Evolutionary conservation across 1,139 yeast genomes (phyloP).

Genomic region (Blastobotrys malaysiensis): DNA sequence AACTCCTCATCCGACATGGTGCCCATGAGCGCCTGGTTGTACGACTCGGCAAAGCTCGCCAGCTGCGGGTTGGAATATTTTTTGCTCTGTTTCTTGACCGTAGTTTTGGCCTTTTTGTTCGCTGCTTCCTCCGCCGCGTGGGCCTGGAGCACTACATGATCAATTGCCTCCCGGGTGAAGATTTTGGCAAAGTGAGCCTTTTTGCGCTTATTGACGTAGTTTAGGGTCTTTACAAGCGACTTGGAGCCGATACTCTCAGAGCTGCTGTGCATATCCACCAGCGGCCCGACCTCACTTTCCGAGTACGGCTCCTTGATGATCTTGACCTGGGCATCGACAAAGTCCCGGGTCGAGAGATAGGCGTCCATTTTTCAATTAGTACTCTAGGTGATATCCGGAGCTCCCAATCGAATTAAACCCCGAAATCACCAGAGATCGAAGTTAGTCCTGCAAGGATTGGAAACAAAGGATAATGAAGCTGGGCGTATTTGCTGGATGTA

Average conservation of each 20-base stretch:
- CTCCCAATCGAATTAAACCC: neutral
- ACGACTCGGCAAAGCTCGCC: neutral
- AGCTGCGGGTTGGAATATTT: neutral
- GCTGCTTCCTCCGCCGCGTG: slow-evolving; percentile 11
- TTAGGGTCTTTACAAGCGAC: slow-evolving; percentile 13
- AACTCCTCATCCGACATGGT: slow-evolving; percentile 6
- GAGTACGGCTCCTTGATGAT: slow-evolving; percentile 13
- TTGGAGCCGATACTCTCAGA: slow-evolving; percentile 5
- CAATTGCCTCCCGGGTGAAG: slow-evolving; percentile 22
- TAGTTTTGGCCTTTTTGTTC: slow-evolving; percentile 5
- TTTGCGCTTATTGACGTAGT: slow-evolving; percentile 15
- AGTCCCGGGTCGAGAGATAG: slow-evolving; percentile 11
- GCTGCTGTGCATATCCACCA: slow-evolving; percentile 5
- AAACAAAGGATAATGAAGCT: neutral
- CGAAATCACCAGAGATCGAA: neutral
- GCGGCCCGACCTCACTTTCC: slow-evolving; percentile 1
- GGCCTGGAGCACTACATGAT: slow-evolving; percentile 18
- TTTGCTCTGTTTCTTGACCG: slow-evolving; percentile 1
- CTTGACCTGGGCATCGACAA: slow-evolving; percentile 19
- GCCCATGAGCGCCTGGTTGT: neutral
- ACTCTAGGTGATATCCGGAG: neutral
- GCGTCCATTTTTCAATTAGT: slow-evolving; percentile 5
- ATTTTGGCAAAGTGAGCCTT: slow-evolving; percentile 15
- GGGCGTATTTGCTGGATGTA: neutral
- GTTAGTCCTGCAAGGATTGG: neutral